Evolutionary conservation across 2,329 filamentous ascomycete genomes (phyloP), one percentile per base, ranked within the genome.

Genomic region (Rhynchosporium graminicola): DNA sequence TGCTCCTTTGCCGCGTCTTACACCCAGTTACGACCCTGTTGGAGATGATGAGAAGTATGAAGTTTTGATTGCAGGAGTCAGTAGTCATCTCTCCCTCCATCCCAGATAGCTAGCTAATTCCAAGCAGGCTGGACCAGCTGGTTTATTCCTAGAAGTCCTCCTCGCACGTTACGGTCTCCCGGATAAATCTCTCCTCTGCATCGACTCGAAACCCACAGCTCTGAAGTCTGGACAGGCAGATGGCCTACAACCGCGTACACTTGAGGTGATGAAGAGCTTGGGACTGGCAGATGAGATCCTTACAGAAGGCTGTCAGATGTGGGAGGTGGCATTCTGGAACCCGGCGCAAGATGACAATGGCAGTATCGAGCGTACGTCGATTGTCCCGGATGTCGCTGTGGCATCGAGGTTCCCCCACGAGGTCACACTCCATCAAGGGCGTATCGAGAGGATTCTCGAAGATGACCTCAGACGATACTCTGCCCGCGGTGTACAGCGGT

Each of bases 251-350:
- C 82, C 80, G 57, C 82, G 83, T 1, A 85, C 83, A 0, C 81
- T 86, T 13, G 84, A 87, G 71, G 79, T 87, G 20, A 83, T 86
- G 54, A 82, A 86, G 70, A 83, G 80, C 47, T 81, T 86, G 31
- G 83, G 80, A 0, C 77, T 86, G 3, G 77, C 78, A 1, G 82
- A 85, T 48, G 76, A 79, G 29, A 75, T 87, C 36, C 77, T 86
- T 31, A 77, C 77, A 31, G 82, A 86, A 61, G 78, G 82, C 0
- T 86, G 81, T 65, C 83, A 86, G 68, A 80, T 83, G 20, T 72
- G 81, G 10, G 83, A 86, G 71, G 73, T 83, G 1, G 77, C 79
- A 1, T 86, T 87, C 65, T 86, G 83, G 83, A 76, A 77, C 84
- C 81, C 51, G 76, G 80, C 66, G 77, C 20, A 82, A 84, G 70